Evolutionary conservation across 179 eudicot genomes (phyloP), one percentile per base, ranked within the genome.

Genomic region (Actinidia arguta): DNA sequence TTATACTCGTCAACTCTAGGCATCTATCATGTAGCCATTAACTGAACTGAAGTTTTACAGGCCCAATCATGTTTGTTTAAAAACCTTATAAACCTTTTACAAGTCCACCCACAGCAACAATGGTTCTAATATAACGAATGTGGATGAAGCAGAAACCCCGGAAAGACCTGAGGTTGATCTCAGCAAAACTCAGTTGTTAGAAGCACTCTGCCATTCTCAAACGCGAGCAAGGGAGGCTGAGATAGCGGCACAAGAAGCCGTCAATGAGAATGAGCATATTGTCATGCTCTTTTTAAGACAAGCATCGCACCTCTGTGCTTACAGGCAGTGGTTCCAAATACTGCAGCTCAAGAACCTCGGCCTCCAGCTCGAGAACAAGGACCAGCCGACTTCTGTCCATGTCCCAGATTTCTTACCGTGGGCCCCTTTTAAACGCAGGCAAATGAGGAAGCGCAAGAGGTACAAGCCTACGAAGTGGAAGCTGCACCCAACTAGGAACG

Each of bases 191-290:
- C 82, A 91, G 90, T 88, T 94, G 59, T 75, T 93, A 54, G 94
- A 94, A 83, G 98, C 98, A 61, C 93, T 94, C 2, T 94, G 96
- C 83, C 96, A 94, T 86, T 94, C 96, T 51, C 96, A 94, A 88
- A 93, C 93, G 54, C 93, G 96, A 54, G 98, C 98, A 77, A 88
- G 98, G 84, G 93, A 89, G 81, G 98, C 98, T 0, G 98, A 92
- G 80, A 87, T 86, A 76, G 90, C 89, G 13, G 96, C 94, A 24
- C 90, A 92, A 71, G 75, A 88, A 83, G 96, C 96, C 42, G 86
- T 85, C 82, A 78, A 81, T 4, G 96, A 94, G 81, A 94, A 94
- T 85, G 94, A 93, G 66, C 92, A 90, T 66, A 81, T 90, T 44
- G 81, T 93, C 82, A 91, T 85, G 84, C 92, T 92, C 74, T 89